Evolutionary conservation across 495 filamentous ascomycete species (phyloP).

Genomic region (Penicillium atrosanguineum): DNA sequence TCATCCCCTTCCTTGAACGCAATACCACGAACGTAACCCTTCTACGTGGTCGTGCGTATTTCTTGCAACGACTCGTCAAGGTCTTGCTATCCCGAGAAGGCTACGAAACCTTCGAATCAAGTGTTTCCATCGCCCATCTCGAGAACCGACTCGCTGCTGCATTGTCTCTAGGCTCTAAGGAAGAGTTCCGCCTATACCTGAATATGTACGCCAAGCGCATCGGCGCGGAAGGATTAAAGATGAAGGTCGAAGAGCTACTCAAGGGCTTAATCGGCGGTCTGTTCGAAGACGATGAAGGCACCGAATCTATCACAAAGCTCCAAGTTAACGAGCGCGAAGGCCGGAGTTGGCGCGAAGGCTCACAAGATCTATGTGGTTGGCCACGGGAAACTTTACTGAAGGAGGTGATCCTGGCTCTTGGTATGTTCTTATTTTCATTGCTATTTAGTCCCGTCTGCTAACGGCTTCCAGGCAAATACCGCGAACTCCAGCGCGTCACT

Average conservation of each 20-base stretch:
- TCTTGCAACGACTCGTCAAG: slow-evolving; percentile 87
- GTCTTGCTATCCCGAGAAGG: slow-evolving; percentile 79
- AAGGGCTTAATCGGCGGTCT: slow-evolving; percentile 74
- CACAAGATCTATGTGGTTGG: slow-evolving; percentile 76
- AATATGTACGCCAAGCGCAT: slow-evolving; percentile 96
- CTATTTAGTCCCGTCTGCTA: slow-evolving; percentile 21
- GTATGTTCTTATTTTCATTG: slow-evolving; percentile 53
- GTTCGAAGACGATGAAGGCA: slow-evolving; percentile 49
- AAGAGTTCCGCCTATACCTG: slow-evolving; percentile 87
- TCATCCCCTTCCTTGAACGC: slow-evolving; percentile 89
- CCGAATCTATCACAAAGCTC: slow-evolving; percentile 36
- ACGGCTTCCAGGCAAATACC: slow-evolving; percentile 72
- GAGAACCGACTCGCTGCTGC: slow-evolving; percentile 94
- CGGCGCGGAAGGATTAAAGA: slow-evolving; percentile 79
- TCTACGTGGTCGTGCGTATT: slow-evolving; percentile 85
- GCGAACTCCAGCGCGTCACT: slow-evolving; percentile 85
- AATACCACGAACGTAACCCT: slow-evolving; percentile 91
- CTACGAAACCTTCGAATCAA: slow-evolving; percentile 87
- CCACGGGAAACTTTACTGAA: slow-evolving; percentile 78
- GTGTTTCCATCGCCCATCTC: slow-evolving; percentile 88
- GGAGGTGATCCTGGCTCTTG: slow-evolving; percentile 86
- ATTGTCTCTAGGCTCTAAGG: slow-evolving; percentile 75
- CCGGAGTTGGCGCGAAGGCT: slow-evolving; percentile 50
- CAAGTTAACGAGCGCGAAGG: slow-evolving; percentile 61
- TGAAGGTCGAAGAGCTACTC: slow-evolving; percentile 89